Conservation (phyloP, 495 filamentous ascomycete genomes). For the Daldinia grandis region DNA sequence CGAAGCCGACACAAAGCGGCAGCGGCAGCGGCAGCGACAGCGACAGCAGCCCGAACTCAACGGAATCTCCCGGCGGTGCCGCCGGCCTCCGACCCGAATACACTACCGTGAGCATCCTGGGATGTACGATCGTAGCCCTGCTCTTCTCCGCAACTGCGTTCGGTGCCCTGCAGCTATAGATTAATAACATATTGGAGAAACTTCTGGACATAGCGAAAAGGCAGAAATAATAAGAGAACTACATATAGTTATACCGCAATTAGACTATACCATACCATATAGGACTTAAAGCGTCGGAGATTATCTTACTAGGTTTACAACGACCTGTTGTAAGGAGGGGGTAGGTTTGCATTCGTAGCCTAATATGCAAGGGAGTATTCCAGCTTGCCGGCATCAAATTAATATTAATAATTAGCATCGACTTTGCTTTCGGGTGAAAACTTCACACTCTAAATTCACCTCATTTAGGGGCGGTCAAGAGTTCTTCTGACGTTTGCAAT, state of each 20-base stretch:
- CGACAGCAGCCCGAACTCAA: conserved; percentile 1
- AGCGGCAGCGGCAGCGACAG: background rate
- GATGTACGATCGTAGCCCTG: conserved; percentile 36
- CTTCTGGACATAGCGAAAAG: background rate
- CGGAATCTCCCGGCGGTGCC: conserved; percentile 23
- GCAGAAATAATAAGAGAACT: background rate
- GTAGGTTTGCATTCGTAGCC: background rate
- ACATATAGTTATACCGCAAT: background rate
- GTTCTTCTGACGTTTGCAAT: background rate
- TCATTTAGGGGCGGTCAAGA: background rate
- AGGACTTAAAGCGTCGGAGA: background rate
- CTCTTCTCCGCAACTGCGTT: conserved; percentile 41
- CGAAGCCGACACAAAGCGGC: background rate
- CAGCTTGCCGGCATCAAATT: background rate
- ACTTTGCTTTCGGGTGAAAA: background rate
- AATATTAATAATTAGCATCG: background rate
- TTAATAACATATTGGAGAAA: background rate
- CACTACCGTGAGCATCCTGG: conserved; percentile 27
- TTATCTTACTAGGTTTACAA: background rate
- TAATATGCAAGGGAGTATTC: background rate
- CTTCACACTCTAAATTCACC: too few relatives aligned
- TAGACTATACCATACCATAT: background rate
- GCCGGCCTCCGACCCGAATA: conserved; percentile 30
- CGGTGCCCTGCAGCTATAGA: conserved; percentile 40
- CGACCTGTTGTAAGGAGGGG: background rate